Percentiles rank a stretch among this genome's conserved stretches.
These are phyloP conservation scores for Metschnikowia lachancei DNA, from an alignment of 805 yeast species.

Conservation along the genomic window DNA sequence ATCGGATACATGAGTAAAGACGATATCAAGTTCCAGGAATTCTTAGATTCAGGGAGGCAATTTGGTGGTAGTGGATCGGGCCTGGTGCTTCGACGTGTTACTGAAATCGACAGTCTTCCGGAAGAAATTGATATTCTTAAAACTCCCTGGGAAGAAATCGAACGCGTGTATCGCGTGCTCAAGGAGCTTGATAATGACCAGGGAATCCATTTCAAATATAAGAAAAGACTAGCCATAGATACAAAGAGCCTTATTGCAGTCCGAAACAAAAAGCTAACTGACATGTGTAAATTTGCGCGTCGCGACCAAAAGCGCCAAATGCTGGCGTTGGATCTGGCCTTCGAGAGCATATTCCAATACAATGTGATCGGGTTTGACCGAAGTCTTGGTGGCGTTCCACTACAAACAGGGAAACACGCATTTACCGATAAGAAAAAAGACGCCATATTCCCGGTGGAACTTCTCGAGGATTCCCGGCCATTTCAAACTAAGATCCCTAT, in stretches of 20 bases:
- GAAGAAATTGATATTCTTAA: slow-evolving; percentile 35
- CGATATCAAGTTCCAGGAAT: slow-evolving; percentile 35
- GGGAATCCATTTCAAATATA: slow-evolving; percentile 37
- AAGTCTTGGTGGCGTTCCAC: slow-evolving; percentile 38
- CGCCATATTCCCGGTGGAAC: slow-evolving; percentile 34
- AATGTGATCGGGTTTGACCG: slow-evolving; percentile 44
- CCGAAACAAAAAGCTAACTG: slow-evolving; percentile 31
- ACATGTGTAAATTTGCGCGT: slow-evolving; percentile 37
- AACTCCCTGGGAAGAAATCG: slow-evolving; percentile 30
- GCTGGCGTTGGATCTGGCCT: slow-evolving; percentile 30
- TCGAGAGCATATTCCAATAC: slow-evolving; percentile 32
- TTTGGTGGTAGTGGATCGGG: slow-evolving; percentile 34
- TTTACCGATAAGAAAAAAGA: slow-evolving; percentile 17
- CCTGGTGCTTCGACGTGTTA: slow-evolving; percentile 35
- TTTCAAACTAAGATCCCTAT: slow-evolving; percentile 28
- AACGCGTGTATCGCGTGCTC: slow-evolving; percentile 32
- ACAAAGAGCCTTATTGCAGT: slow-evolving; percentile 32
- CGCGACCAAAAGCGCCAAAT: slow-evolving; percentile 32
- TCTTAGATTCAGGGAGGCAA: slow-evolving; percentile 35
- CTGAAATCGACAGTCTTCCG: slow-evolving; percentile 31
- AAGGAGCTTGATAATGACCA: slow-evolving; percentile 36
- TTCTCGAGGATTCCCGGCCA: slow-evolving; percentile 37
- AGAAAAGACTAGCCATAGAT: slow-evolving; percentile 31
- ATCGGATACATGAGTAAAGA: slow-evolving; percentile 38
- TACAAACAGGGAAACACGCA: slow-evolving; percentile 27